Evolutionary conservation across 768 basidiomycete species (phyloP).

Genomic region (Kwoniella bestiolae): DNA sequence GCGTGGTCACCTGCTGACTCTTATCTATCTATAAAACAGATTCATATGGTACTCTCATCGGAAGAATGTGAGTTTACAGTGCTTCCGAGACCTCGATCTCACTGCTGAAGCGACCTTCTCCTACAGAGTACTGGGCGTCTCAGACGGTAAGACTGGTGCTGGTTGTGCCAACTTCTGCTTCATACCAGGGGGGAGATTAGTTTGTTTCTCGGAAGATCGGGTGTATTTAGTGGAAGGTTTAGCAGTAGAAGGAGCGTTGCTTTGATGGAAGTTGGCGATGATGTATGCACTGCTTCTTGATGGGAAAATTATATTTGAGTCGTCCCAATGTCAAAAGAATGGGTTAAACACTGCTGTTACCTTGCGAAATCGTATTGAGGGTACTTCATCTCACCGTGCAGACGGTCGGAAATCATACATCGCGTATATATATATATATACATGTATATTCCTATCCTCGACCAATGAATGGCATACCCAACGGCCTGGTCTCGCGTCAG

Average conservation of each 20-base stretch:
- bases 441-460: slow-evolving; percentile 31
- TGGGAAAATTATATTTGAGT: no score
- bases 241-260: slow-evolving; percentile 2
- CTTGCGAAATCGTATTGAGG: no score
- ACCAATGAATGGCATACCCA: slow-evolving; percentile 53
- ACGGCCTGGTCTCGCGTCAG: slow-evolving; percentile 36
- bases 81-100: not conserved
- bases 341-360: no score
- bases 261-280: not conserved
- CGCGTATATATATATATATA: not conserved
- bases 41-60: slow-evolving; percentile 19
- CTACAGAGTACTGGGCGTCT: slow-evolving; percentile 12
- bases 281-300: no score
- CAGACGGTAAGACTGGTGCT: slow-evolving; percentile 8
- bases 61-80: slow-evolving; percentile 22
- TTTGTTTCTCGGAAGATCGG: slow-evolving; percentile 33
- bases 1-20: not conserved
- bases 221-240: slow-evolving; percentile 33
- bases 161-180: slow-evolving; percentile 44
- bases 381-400: not conserved
- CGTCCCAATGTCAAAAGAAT: no score
- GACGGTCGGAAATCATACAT: not conserved
- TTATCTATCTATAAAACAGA: slow-evolving; percentile 8
- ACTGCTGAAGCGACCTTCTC: not conserved
- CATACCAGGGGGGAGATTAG: slow-evolving; percentile 31